Evolutionary conservation across 1,284 basidiomycete species (phyloP).

Genomic region (Apiotrichum domesticum): DNA sequence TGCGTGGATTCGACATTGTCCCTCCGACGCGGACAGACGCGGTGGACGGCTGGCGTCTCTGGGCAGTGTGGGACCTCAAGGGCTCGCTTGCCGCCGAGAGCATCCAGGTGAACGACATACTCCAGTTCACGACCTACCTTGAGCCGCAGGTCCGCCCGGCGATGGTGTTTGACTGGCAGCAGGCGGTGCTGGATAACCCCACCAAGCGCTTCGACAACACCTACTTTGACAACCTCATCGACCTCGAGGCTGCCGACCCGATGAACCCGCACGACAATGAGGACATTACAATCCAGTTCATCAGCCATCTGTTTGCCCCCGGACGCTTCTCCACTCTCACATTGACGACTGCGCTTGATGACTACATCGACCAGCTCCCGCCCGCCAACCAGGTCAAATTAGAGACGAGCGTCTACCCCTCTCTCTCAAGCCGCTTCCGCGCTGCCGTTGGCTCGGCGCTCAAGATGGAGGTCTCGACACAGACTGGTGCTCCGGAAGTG

Average conservation of each 20-base stretch:
- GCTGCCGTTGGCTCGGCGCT: constrained; percentile 82
- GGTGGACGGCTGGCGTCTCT: constrained; percentile 43
- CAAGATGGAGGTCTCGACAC: constrained; percentile 61
- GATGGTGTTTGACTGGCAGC: constrained; percentile 36
- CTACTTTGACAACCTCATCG: constrained; percentile 74
- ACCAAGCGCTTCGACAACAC: constrained; percentile 73
- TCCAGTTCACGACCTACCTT: constrained; percentile 35
- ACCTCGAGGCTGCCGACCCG: constrained; percentile 57
- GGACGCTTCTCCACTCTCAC: constrained; percentile 78
- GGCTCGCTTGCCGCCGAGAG: constrained; percentile 25
- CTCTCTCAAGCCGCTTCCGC: constrained; percentile 67
- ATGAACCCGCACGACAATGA: constrained; percentile 32
- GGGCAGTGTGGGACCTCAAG: constrained; percentile 47
- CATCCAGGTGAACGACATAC: constrained; percentile 31
- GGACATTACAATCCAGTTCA: constrained; percentile 61
- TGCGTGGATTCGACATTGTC: constrained; percentile 46
- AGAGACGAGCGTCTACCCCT: constrained; percentile 51
- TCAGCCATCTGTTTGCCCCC: constrained; percentile 74
- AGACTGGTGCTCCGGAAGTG: constrained; percentile 71
- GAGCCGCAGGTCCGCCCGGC: constrained; percentile 14
- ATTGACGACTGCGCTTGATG: constrained; percentile 68
- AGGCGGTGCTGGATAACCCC: constrained; percentile 18
- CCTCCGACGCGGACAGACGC: constrained; percentile 25
- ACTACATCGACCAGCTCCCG: constrained; percentile 64
- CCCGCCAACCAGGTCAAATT: constrained; percentile 15